Base-by-base conservation (phyloP, 805 yeast species). In the Teunomyces gatunensis region DNA sequence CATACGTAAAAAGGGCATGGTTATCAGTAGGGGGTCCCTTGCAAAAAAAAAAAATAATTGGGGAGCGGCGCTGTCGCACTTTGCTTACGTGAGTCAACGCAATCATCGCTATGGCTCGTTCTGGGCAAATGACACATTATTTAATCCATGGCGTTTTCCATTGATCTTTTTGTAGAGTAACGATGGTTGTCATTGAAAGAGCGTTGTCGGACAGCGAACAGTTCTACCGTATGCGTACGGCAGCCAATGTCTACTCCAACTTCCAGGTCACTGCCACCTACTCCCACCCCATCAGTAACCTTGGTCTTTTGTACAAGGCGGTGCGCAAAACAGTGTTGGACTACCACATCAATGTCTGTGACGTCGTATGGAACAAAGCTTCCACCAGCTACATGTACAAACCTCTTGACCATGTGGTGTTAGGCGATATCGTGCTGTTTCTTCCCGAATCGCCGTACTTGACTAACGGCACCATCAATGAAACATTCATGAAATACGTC, bases 251-350 rank as follows among this genome's bases (percentile, higher is more conserved):
- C 52, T 71, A 61, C 46, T 49, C 59, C n/a, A 67, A 62, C 48
- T 71, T 71, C 50, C 67, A 61, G 39, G 60, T 69, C 7, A 61
- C 71, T 3, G 69, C 63, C 5, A 59, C 65, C 1, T 69, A 68
- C 47, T 60, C 66, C 12, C 54, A 54, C 5, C 47, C 50, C 6
- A 34, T 70, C 12, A 25, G 30, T 3, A 48, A 55, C 33, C 33
- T 54, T 5, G 45, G 44, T 1, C 39, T 61, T 21, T 29, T 69
- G 10, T 60, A 50, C 41, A 48, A 52, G 23, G 73, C 69, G 2
- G 53, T 70, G 27, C 54, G 74, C 23, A 60, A 63, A 42, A 52
- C 66, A 1, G 32, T 71, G 3, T 47, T 71, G 20, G 73, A 71
- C 43, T 64, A 71, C 50, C 72, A 60, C 39, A 54, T 69, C 35